Evolutionary conservation across 257 asterid species (phyloP), one percentile per base, ranked within the genome.

Genomic region (Ligustrum vulgare): DNA sequence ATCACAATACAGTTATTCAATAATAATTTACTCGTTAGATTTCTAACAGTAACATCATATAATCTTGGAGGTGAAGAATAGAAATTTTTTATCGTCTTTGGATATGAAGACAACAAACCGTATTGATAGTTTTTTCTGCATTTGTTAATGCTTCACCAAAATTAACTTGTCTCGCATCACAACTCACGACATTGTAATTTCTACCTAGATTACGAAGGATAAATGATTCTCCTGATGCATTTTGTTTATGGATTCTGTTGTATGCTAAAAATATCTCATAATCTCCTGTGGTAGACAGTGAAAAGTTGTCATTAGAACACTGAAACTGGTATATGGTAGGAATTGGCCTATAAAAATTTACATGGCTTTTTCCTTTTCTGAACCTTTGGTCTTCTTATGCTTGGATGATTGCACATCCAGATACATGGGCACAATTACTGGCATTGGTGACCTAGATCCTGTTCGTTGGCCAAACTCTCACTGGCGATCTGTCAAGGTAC

Each of bases 401-500:
- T 58, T 81, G 71, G 67, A n/a, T 67, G 63, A 35, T 75, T 74
- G 63, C 62, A 32, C 56, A 56, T 77, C 77, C 89, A 94, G 98
- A 80, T 94, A 94, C 80, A 94, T 94, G 98, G 98, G 98, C 25
- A 94, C 98, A 4, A 89, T 94, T 72, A 94, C 98, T 72, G 98
- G 97, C 56, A 90, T 94, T 72, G 92, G 97, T n/a, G 98, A 92
- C 87, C 83, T 90, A 67, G 98, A 94, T 82, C 82, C 93, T 60
- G 97, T 87, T 78, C 97, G 98, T 75, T 94, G 98, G 98, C 82
- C 89, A 33, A 94, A 92, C 71, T 94, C 98, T 77, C 97, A 94
- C 83, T 94, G 98, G 98, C 92, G 98, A 49, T 94, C 98, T 68
- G 97, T 92, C 54, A 94, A 94, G 97, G 98, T 94, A 79, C 78